Percentiles rank a stretch among this genome's conserved stretches.
These are phyloP conservation scores for Annulohypoxylon maeteangense DNA, from an alignment of 495 filamentous ascomycete genomes.

Conservation along the genomic window DNA sequence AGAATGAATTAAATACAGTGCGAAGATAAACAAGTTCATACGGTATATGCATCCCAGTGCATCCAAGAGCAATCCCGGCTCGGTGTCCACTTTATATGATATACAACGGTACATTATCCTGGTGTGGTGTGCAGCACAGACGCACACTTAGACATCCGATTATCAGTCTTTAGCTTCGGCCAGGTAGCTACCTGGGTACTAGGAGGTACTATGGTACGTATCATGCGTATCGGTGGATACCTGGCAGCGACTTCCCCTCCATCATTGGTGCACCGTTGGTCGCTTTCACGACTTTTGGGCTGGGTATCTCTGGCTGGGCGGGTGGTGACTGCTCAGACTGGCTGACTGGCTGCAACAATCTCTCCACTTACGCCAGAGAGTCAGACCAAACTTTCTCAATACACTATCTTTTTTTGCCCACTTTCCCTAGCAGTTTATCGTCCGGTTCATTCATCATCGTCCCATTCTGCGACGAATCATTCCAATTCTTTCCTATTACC, in stretches of 20 bases:
- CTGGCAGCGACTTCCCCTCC: background rate
- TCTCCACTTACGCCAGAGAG: constrained; percentile 43
- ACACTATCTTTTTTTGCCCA: constrained; percentile 38
- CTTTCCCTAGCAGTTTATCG: constrained; percentile 28
- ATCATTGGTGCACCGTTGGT: constrained; percentile 40
- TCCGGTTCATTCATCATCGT: constrained; percentile 46
- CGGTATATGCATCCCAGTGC: constrained; percentile 17
- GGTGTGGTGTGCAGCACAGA: constrained; percentile 38
- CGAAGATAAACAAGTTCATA: background rate
- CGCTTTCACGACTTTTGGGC: constrained; percentile 37
- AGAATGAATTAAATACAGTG: constrained; percentile 19
- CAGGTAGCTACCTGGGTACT: constrained; percentile 29
- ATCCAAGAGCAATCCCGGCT: constrained; percentile 23
- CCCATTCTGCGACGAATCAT: constrained; percentile 45
- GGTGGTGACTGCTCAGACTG: constrained; percentile 20
- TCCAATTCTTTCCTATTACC: constrained; percentile 25
- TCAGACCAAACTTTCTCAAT: constrained; percentile 44
- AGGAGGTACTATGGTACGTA: background rate
- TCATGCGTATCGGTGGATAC: constrained; percentile 24
- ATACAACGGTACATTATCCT: constrained; percentile 16
- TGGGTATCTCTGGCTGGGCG: constrained; percentile 23
- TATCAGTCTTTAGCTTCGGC: constrained; percentile 41
- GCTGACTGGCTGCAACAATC: constrained; percentile 31
- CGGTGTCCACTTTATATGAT: constrained; percentile 4
- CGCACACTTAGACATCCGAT: constrained; percentile 39